Base-by-base conservation (phyloP, 2,329 filamentous ascomycete species). In the Fusarium pininemorale region DNA sequence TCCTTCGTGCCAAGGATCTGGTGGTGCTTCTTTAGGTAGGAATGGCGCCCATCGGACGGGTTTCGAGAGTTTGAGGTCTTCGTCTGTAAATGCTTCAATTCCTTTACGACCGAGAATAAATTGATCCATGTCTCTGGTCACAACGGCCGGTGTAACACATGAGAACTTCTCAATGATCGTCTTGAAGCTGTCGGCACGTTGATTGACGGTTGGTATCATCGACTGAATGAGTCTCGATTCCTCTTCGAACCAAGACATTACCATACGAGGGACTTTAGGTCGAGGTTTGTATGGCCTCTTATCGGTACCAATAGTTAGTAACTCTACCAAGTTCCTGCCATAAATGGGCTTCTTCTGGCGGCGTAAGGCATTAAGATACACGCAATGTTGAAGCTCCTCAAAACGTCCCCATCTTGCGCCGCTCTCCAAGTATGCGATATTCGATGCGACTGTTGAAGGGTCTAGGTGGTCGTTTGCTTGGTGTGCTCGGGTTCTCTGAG, bases 1-100 rank as follows among this genome's bases (percentile, higher is more conserved):
- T 20, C 96, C 91, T 82, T 98, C 94, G 76, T 99, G 96, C 88
- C 96, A 98, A 2, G 95, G 94, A 79, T 99, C 96, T 3, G 87
- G 82, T 0, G 88, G 86, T 15, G 88, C 80, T 75, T 88, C 85
- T 72, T 88, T 87, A 14, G 89, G 88, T 78, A 87, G 85, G 77
- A 86, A 92, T 50, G 85, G 90, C 45, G 85, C 87, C 82, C 84
- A 89, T 69, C 84, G 87, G 50, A 87, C 85, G 14, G 86, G 90
- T 18, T 85, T 85, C 8, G 91, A 89, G 60, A 91, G 83, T 68
- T 86, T 86, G 51, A 91, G 85, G 62, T 90, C 88, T 16, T 84
- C 82, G 7, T 90, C 87, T 18, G 86, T 85, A 62, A 94, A 89
- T 0, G 86, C 85, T 51, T 89, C 84, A 3, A 90, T 84, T 5